Base-by-base conservation (phyloP, 306 rosid species). In the Purshia tridentata region DNA sequence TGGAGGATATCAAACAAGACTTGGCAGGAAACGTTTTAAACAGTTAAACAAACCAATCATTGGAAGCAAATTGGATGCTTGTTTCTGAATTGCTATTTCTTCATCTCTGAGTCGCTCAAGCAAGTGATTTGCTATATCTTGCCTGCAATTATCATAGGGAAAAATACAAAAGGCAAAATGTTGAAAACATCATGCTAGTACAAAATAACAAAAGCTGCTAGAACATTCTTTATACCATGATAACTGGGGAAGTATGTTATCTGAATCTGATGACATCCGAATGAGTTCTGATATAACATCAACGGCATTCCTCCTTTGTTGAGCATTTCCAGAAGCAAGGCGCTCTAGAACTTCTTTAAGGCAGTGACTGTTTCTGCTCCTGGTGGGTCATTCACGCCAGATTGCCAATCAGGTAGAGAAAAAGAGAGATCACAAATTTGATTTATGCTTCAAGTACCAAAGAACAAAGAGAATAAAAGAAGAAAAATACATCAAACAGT, bases 301-400 rank as follows among this genome's bases (percentile, higher is more conserved):
- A 82, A 93, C 75, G 14, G 94, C 96, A 85, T 91, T 91, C 80
- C 88, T 86, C 81, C 97, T 90, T 79, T 88, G 96, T 42, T 81
- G 78, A 85, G 81, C 58, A 75, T 79, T 81, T 80, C 75, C 90
- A 55, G 90, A 85, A 81, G 83, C 72, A 78, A 91, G 88, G 39
- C 86, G 88, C 81, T 88, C 75, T 20, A 93, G 77, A 78, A 93
- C 85, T 91, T 89, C 96, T 81, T 76, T 65, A 68, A 91, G 81
- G 73, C 92, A 88, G 64, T 59, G 82, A 62, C 62, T 69, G 70
- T 89, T 93, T 77, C 73, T 68, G 78, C 91, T 82, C 88, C 98
- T 93, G 89, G 55, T 57, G 59, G 63, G 73, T 78, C 87, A 77
- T 72, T 74, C 39, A 81, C 1, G 18, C 51, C 84, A 61, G 72